Evolutionary conservation across 2,329 filamentous ascomycete species (phyloP), one percentile per base, ranked within the genome.

Genomic region (Aspergillus niger): DNA sequence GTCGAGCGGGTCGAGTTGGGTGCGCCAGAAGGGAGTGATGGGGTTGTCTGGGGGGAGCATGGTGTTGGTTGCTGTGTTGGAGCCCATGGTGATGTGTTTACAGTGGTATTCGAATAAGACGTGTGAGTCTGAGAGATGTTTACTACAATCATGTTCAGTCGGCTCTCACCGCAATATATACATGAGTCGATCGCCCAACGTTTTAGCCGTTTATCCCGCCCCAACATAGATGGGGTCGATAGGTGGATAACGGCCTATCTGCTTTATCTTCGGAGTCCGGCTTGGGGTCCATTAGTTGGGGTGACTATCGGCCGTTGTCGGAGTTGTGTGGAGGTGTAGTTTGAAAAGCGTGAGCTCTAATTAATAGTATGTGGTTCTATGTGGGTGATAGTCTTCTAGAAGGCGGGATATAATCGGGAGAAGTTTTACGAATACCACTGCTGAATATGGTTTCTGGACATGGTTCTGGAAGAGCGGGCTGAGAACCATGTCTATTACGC

Each of bases 21-120:
- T 66, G 44, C 65, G 61, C 67, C 67, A 69, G 47, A 66, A 69
- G 3, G 64, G 60, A 15, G 17, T 24, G 4, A 60, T 63, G 36
- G 64, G 36, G 26, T 61, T 65, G n/a, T 60, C 53, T 20, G 63
- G 54, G 11, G 64, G 64, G 1, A 65, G 55, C 17, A 60, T 50
- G 2, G 58, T 49, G 28, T 58, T 50, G 5, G 32, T 26, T 20
- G 50, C 5, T 10, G 49, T 32, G 36, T 10, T 36, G 8, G 47
- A 20, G 7, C 30, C 41, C 56, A 59, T 62, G 5, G 10, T 36
- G 11, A 36, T 28, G 3, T 58, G 28, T 5, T 28, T 26, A n/a
- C 11, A 38, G 22, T 28, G n/a, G 49, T 36, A 36, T 36, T 15
- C 1, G 3, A 36, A 36, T 4, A 36, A 5, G 5, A 2, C 1